A percentile compares a stretch with the other conserved stretches of the same genome.
Evolutionary conservation across 805 yeast species (phyloP).

Genomic region (Kluyveromyces aestuarii): DNA sequence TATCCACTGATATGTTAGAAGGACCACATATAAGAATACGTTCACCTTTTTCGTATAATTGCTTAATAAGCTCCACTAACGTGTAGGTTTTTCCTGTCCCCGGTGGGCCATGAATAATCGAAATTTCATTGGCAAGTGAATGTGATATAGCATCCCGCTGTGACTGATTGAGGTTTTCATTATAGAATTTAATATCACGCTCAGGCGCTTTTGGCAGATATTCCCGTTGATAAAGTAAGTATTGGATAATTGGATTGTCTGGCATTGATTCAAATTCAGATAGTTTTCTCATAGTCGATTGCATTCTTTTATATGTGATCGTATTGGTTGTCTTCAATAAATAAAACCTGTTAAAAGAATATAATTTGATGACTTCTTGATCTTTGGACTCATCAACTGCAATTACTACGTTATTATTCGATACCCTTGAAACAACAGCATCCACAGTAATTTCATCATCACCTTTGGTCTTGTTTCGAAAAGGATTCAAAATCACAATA

Average conservation of each 20-base stretch:
- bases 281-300: slow-evolving; percentile 61
- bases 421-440: slow-evolving; percentile 58
- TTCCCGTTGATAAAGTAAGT: slow-evolving; percentile 34
- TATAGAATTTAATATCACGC: slow-evolving; percentile 9
- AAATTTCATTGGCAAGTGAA: slow-evolving; percentile 49
- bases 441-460: slow-evolving; percentile 31
- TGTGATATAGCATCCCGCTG: slow-evolving; percentile 67
- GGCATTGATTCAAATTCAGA: slow-evolving; percentile 36
- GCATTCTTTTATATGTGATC: slow-evolving; percentile 70
- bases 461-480: slow-evolving; percentile 17
- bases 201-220: slow-evolving; percentile 9
- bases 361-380: slow-evolving; percentile 40
- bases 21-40: slow-evolving; percentile 87
- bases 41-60: slow-evolving; percentile 45
- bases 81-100: slow-evolving; percentile 83
- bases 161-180: slow-evolving; percentile 41
- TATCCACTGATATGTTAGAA: slow-evolving; percentile 87
- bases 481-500: slow-evolving; percentile 49
- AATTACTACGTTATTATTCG: slow-evolving; percentile 40
- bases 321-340: slow-evolving; percentile 49
- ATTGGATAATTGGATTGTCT: slow-evolving; percentile 33
- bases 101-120: slow-evolving; percentile 68
- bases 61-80: slow-evolving; percentile 70
- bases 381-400: slow-evolving; percentile 54
- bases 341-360: slow-evolving; percentile 14